Percentiles rank a stretch among this genome's conserved stretches.
Conservation (phyloP, 495 filamentous ascomycete species). For the Melanomma pulvis-pyrius region DNA sequence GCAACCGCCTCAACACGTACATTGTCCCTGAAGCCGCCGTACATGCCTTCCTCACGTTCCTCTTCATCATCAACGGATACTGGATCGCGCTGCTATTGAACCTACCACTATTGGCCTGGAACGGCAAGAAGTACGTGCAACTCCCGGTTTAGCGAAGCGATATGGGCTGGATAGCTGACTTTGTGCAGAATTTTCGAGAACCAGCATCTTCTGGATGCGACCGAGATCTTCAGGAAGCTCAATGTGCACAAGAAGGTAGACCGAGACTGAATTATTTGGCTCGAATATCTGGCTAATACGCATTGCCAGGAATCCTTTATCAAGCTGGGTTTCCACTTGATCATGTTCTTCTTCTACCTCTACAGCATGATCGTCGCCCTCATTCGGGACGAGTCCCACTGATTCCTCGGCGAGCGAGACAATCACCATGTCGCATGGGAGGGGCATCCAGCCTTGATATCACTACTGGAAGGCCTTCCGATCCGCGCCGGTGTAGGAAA, state of each 20-base stretch:
- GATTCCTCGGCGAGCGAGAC: constrained; percentile 45
- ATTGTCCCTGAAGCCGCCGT: constrained; percentile 98
- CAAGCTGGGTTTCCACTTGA: constrained; percentile 97
- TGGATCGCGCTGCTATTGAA: constrained; percentile 94
- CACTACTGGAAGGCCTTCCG: neutral
- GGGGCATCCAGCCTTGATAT: constrained; percentile 18
- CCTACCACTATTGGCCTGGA: constrained; percentile 88
- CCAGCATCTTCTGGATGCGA: constrained; percentile 93
- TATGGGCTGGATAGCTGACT: constrained; percentile 41
- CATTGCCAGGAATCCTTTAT: constrained; percentile 88
- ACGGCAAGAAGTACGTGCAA: constrained; percentile 87
- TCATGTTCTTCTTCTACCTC: constrained; percentile 99
- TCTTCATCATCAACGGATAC: constrained; percentile 98
- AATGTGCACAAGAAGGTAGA: constrained; percentile 98
- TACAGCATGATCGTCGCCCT: constrained; percentile 99
- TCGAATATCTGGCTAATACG: constrained; percentile 16
- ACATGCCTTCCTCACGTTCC: constrained; percentile 87
- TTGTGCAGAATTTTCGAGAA: constrained; percentile 85
- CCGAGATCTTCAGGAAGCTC: constrained; percentile 98
- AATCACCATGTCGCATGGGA: constrained; percentile 27
- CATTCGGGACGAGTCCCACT: constrained; percentile 92
- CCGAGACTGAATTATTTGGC: neutral
- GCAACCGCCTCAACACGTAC: constrained; percentile 99
- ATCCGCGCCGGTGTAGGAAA: neutral
- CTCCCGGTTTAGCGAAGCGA: neutral